Percentiles rank a stretch among this genome's conserved stretches.
Conservation (phyloP, 2,329 filamentous ascomycete genomes). For the Pseudogymnoascus sp. region DNA sequence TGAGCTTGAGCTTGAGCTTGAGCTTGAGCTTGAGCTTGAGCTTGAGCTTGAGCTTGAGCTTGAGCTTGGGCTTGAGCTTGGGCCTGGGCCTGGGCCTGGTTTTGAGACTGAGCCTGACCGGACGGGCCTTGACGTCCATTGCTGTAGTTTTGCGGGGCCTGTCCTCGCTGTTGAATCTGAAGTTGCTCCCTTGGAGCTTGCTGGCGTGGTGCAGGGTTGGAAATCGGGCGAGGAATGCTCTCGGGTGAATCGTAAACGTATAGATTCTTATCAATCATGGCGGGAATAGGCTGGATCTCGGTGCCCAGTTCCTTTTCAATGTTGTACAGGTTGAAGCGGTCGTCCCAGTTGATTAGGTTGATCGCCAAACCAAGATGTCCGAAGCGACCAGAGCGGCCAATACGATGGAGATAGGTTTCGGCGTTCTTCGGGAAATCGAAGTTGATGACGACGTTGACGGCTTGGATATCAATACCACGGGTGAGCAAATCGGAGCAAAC, state of each 20-base stretch:
- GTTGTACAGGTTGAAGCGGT: constrained; percentile 96
- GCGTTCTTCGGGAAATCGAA: constrained; percentile 99
- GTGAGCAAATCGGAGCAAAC: constrained; percentile 97
- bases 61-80: constrained; percentile 12
- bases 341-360: constrained; percentile 99
- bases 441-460: constrained; percentile 99
- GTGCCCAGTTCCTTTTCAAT: constrained; percentile 96
- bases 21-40: too few species aligned
- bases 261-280: constrained; percentile 90
- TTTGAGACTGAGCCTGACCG: constrained; percentile 21
- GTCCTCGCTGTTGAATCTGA: constrained; percentile 16
- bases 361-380: constrained; percentile 96
- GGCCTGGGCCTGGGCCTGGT: constrained; percentile 18
- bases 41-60: too few species aligned
- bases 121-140: constrained; percentile 23
- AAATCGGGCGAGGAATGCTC: constrained; percentile 77
- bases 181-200: constrained; percentile 21
- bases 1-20: constrained; percentile 21
- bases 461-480: constrained; percentile 98
- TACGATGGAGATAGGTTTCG: constrained; percentile 96
- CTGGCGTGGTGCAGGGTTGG: constrained; percentile 35
- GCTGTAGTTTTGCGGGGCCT: constrained; percentile 19
- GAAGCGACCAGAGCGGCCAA: constrained; percentile 93
- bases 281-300: constrained; percentile 93
- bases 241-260: constrained; percentile 98